Evolutionary conservation across 2,329 filamentous ascomycete genomes (phyloP).

Genomic region (Neonectria punicea): DNA sequence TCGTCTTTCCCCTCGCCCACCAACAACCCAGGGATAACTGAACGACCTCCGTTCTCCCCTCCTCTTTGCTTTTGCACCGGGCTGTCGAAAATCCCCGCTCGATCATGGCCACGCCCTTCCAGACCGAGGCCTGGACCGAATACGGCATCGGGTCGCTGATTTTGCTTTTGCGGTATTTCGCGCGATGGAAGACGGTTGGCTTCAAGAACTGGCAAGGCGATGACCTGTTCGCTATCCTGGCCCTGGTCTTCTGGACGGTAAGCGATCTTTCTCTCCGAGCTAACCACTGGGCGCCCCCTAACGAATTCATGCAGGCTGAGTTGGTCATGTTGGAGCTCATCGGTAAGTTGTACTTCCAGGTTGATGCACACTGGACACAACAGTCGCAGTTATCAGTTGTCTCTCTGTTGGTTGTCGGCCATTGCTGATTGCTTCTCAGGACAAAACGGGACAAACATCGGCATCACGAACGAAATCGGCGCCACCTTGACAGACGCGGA

Average conservation of each 20-base stretch:
- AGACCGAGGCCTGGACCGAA: conserved; percentile 56
- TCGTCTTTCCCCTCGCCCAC: conserved; percentile 4
- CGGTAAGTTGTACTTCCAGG: conserved; percentile 35
- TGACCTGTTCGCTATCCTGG: conserved; percentile 53
- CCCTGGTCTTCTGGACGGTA: conserved; percentile 53
- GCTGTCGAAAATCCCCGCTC: neutral
- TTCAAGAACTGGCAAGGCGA: conserved; percentile 55
- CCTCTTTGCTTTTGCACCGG: neutral
- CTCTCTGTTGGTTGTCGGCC: neutral
- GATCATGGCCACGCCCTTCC: conserved; percentile 52
- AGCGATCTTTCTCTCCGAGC: conserved; percentile 6
- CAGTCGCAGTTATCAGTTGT: neutral
- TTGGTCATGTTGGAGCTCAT: conserved; percentile 49
- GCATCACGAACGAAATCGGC: conserved; percentile 46
- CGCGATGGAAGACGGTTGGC: conserved; percentile 52
- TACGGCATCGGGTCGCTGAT: conserved; percentile 53
- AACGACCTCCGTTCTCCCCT: neutral
- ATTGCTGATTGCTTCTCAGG: conserved; percentile 40
- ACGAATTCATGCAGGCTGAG: conserved; percentile 34
- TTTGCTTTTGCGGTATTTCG: conserved; percentile 52
- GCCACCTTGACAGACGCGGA: conserved; percentile 45
- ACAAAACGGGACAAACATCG: conserved; percentile 52
- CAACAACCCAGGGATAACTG: conserved; percentile 2
- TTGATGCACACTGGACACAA: neutral
- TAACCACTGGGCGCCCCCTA: neutral